A percentile compares a stretch with the other conserved stretches of the same genome.
Conservation (phyloP, 768 basidiomycete species). For the Trametes maxima region DNA sequence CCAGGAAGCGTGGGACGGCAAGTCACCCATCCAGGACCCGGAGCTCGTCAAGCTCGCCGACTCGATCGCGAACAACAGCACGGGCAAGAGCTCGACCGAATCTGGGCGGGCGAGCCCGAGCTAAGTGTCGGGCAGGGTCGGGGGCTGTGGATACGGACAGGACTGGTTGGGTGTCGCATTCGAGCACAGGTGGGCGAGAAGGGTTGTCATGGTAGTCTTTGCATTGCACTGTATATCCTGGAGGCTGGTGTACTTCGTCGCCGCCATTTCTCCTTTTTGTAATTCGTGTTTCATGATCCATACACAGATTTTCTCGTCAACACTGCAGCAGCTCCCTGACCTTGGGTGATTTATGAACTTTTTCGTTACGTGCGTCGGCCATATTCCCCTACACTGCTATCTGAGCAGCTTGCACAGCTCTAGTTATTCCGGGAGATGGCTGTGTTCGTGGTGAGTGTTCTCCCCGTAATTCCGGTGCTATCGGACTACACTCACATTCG, state of each 20-base stretch:
- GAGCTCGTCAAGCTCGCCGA: constrained; percentile 34
- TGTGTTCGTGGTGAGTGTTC: neutral
- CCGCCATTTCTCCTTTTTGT: constrained; percentile 11
- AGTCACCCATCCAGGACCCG: constrained; percentile 29
- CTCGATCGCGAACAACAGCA: constrained; percentile 25
- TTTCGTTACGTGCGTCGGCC: neutral
- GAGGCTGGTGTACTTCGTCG: constrained; percentile 24
- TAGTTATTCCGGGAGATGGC: neutral
- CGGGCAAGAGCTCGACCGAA: constrained; percentile 16
- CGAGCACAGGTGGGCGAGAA: neutral
- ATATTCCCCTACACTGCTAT: too few relatives aligned
- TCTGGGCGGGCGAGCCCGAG: constrained; percentile 24
- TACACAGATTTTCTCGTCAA: neutral
- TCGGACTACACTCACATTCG: too few relatives aligned
- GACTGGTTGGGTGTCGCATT: neutral
- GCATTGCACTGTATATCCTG: constrained; percentile 26
- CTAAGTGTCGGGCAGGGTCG: neutral
- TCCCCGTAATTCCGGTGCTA: too few relatives aligned
- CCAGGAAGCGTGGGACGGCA: constrained; percentile 88
- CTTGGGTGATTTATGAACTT: neutral
- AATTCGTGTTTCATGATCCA: neutral
- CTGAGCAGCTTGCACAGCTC: too few relatives aligned
- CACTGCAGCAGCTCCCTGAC: neutral
- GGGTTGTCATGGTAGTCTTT: constrained; percentile 21
- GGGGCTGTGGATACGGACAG: neutral